These are phyloP conservation scores for Kodamaea arcana DNA, from an alignment of 1,139 yeast genomes.

Conservation along the genomic window DNA sequence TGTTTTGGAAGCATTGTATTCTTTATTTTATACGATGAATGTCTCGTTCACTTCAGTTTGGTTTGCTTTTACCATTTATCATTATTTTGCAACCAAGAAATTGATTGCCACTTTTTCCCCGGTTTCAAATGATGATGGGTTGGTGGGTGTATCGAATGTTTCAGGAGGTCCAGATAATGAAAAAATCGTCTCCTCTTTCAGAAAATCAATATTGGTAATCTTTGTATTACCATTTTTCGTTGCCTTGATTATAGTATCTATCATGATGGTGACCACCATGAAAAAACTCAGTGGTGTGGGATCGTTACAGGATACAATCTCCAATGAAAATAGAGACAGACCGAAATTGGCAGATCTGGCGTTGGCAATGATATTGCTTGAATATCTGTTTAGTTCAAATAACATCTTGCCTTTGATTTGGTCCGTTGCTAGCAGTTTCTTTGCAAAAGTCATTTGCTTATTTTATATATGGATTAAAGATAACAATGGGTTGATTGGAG, in stretches of 20 bases:
- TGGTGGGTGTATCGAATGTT: too few species aligned
- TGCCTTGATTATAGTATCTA: constrained; percentile 5
- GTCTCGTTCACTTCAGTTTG: constrained; percentile 9
- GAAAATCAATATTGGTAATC: constrained; percentile 25
- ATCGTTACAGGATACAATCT: not conserved
- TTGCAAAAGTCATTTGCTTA: constrained; percentile 18
- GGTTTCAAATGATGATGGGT: constrained; percentile 10
- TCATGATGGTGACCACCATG: constrained; percentile 1
- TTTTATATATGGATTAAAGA: constrained; percentile 35
- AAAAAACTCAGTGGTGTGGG: not conserved
- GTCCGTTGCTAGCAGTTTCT: constrained; percentile 14
- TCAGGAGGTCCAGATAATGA: constrained; percentile 20
- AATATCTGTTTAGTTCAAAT: constrained; percentile 1
- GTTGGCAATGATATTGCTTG: constrained; percentile 2
- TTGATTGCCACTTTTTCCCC: constrained; percentile 31
- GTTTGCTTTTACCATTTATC: constrained; percentile 16
- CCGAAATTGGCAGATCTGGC: constrained; percentile 3
- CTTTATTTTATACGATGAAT: not conserved
- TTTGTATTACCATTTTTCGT: constrained; percentile 27
- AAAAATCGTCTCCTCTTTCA: constrained; percentile 23
- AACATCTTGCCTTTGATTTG: constrained; percentile 9
- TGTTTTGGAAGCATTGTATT: not conserved
- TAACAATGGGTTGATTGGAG: constrained; percentile 27
- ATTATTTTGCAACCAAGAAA: constrained; percentile 28
- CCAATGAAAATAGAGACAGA: constrained; percentile 1